These are phyloP conservation scores for Coix lacrymajobi DNA, from an alignment of 176 grass and related monocot species.

Conservation along the genomic window DNA sequence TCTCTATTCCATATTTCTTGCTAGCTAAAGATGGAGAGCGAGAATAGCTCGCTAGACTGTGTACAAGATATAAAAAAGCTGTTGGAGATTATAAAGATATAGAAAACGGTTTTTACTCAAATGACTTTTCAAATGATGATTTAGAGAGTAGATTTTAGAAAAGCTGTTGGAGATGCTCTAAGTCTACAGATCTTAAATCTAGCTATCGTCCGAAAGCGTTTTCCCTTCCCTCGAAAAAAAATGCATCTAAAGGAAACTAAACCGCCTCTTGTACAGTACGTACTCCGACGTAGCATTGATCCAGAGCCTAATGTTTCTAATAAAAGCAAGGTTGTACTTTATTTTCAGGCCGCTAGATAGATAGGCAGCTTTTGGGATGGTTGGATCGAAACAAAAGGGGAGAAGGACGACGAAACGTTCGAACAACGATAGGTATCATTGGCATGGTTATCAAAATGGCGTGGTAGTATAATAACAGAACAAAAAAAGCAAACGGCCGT, in stretches of 20 bases:
- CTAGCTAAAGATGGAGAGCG: too few relatives aligned
- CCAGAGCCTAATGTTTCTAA: neutral
- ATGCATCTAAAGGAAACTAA: neutral
- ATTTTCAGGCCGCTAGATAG: neutral
- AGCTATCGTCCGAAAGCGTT: neutral
- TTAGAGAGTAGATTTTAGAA: too few relatives aligned
- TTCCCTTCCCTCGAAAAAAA: neutral
- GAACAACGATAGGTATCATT: slow-evolving; percentile 30
- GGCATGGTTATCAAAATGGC: neutral
- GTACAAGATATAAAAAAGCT: too few relatives aligned
- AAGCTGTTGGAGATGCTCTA: too few relatives aligned
- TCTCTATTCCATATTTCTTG: too few relatives aligned
- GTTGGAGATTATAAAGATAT: too few relatives aligned
- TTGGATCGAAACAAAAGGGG: slow-evolving; percentile 10
- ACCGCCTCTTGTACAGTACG: too few relatives aligned
- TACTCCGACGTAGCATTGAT: too few relatives aligned
- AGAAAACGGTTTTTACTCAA: too few relatives aligned
- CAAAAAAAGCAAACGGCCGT: neutral
- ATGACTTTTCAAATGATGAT: too few relatives aligned
- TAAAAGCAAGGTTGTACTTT: slow-evolving; percentile 28
- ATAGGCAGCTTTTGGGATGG: slow-evolving; percentile 8
- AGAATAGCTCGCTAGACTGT: too few relatives aligned
- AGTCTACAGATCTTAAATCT: too few relatives aligned
- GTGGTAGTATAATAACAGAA: neutral
- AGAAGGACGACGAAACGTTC: slow-evolving; percentile 14